These are phyloP conservation scores for Nicotiana noctiflora DNA, from an alignment of 257 asterid genomes.

Conservation along the genomic window DNA sequence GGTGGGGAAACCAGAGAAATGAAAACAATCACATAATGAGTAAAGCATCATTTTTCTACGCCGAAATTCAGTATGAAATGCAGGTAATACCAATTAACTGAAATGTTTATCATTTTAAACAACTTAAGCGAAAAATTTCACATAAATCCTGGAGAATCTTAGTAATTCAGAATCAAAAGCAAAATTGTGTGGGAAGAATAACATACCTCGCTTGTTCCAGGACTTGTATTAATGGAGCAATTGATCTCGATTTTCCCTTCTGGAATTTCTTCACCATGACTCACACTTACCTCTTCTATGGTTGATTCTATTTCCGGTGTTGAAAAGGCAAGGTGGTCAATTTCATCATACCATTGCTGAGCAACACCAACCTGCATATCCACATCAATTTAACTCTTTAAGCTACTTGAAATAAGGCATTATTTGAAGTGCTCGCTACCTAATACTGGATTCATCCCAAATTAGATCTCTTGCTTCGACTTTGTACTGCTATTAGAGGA, in stretches of 20 bases:
- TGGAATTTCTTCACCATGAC: constrained; percentile 20
- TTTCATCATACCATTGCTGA: constrained; percentile 79
- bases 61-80: background rate
- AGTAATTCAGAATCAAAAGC: background rate
- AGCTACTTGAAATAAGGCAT: constrained; percentile 3
- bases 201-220: constrained; percentile 89
- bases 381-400: constrained; percentile 8
- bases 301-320: constrained; percentile 31
- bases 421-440: background rate
- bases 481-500: background rate
- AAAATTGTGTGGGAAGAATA: background rate
- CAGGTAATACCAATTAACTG: background rate
- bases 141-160: background rate
- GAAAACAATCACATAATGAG: background rate
- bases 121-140: background rate
- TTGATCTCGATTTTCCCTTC: constrained; percentile 48
- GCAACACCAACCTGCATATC: constrained; percentile 56
- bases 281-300: constrained; percentile 21
- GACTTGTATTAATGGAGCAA: constrained; percentile 75
- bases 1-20: constrained; percentile 12
- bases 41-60: background rate
- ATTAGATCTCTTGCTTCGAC: background rate
- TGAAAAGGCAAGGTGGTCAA: constrained; percentile 46
- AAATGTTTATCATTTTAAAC: background rate
- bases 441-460: background rate